Base-by-base conservation (phyloP, 306 rosid species). In the Gastrolobium bilobum region DNA sequence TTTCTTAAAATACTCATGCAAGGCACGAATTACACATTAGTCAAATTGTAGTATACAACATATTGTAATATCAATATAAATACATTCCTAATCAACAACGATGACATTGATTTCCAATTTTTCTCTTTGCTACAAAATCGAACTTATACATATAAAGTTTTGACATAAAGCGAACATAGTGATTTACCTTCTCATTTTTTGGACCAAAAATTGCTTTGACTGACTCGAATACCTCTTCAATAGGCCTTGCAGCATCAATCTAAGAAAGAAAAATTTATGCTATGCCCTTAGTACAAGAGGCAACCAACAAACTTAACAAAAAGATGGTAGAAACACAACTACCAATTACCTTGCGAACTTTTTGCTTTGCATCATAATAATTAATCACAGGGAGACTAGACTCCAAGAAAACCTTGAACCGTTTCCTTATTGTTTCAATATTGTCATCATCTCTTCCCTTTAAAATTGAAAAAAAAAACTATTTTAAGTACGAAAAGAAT, bases 391-490 rank as follows among this genome's bases (percentile, higher is more conserved):
- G 98, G 78, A 90, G 92, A 77, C 97, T 96, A 59, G 94, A 96
- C 31, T 96, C 97, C 79, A 89, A 70, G 85, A 93, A 96, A 89
- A 96, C 98, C 81, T 79, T 89, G 76, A 96, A 96, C 52, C 99
- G 85, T 86, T 96, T 96, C 91, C 96, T 91, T 77, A 96, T 93
- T 72, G 98, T 96, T 86, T 96, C 99, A 73, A 89, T 86, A 72
- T 96, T 96, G 86, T 96, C 99, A 79, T 96, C 99, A 71, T 84
- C 98, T 84, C 98, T 90, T 76, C 98, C 99, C 98, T 93, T 71
- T 35, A 90, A 52, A 67, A 84, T 54, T 51, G 46, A 71, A 31
- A 72, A 79, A 62, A 76, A 53, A 65, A 29, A 4, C 26, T 20
- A 20, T 20, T 20, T 31, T 46, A 50, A 44, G 78, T 34, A 10